These are phyloP conservation scores for Sphagnum magellanicum DNA, from an alignment of 228 moss, liverwort and hornwort species.

Conservation along the genomic window DNA sequence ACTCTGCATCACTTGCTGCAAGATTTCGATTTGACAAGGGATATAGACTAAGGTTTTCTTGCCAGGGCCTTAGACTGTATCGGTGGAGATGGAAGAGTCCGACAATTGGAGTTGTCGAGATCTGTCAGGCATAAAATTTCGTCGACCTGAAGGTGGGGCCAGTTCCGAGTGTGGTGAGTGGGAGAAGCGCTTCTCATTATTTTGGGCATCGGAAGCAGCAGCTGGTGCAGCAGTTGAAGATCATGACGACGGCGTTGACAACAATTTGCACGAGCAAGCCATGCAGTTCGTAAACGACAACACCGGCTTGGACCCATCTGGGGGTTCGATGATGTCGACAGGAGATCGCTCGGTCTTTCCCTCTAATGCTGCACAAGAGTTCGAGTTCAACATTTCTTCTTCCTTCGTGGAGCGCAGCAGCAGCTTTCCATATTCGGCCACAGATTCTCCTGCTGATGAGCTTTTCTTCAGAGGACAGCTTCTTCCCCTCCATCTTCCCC, in stretches of 20 bases:
- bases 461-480: slow-evolving; percentile 57
- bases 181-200: neutral
- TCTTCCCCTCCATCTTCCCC: slow-evolving; percentile 46
- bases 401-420: neutral
- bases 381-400: neutral
- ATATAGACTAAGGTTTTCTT: too few relatives aligned
- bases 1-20: too few relatives aligned
- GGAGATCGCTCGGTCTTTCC: neutral
- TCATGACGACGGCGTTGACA: neutral
- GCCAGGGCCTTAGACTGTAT: too few relatives aligned
- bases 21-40: too few relatives aligned
- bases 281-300: neutral
- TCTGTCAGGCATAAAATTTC: neutral
- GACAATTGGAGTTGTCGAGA: neutral
- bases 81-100: too few relatives aligned
- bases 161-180: neutral
- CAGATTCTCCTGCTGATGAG: slow-evolving; percentile 47
- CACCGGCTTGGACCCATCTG: neutral
- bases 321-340: neutral
- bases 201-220: neutral
- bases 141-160: neutral
- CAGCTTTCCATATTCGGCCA: slow-evolving; percentile 2
- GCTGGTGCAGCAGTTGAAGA: neutral
- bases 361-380: neutral
- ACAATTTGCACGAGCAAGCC: neutral